Conservation (phyloP, 169 alveolate species). For the Ichthyophthirius multifiliis region DNA sequence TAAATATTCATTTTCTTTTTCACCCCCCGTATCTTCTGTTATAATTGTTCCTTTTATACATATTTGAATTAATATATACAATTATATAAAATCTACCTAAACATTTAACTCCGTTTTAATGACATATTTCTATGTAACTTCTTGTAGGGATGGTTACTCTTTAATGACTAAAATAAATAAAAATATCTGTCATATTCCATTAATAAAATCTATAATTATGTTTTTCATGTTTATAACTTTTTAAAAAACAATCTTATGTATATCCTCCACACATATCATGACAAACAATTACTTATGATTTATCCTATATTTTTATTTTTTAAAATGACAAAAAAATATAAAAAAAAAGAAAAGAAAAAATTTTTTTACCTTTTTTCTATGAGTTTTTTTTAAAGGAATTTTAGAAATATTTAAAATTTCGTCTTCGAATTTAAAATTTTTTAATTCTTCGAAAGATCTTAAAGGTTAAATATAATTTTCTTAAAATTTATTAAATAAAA, state of each 20-base stretch:
- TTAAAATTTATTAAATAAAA: neutral
- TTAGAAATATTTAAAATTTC: neutral
- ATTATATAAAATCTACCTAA: slow-evolving; percentile 26
- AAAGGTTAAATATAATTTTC: slow-evolving; percentile 1
- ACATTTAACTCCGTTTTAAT: slow-evolving; percentile 38
- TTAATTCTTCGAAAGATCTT: neutral
- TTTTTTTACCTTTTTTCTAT: neutral
- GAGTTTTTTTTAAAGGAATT: neutral
- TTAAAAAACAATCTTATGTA: neutral
- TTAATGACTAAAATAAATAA: slow-evolving; percentile 53
- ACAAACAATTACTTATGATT: neutral
- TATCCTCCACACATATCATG: slow-evolving; percentile 7
- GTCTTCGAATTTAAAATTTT: neutral
- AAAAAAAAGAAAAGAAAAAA: neutral
- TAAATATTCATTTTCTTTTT: neutral
- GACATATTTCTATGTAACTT: slow-evolving; percentile 37
- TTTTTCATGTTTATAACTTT: neutral
- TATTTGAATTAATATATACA: neutral
- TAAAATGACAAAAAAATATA: neutral
- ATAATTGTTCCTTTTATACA: slow-evolving; percentile 24
- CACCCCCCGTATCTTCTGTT: slow-evolving; percentile 61
- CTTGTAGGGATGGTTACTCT: slow-evolving; percentile 55
- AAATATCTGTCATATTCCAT: slow-evolving; percentile 16
- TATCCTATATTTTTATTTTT: neutral
- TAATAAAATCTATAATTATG: slow-evolving; percentile 3